These are phyloP conservation scores for Trypanosomatidae sp. DNA, from an alignment of 208 protist species.

Conservation along the genomic window DNA sequence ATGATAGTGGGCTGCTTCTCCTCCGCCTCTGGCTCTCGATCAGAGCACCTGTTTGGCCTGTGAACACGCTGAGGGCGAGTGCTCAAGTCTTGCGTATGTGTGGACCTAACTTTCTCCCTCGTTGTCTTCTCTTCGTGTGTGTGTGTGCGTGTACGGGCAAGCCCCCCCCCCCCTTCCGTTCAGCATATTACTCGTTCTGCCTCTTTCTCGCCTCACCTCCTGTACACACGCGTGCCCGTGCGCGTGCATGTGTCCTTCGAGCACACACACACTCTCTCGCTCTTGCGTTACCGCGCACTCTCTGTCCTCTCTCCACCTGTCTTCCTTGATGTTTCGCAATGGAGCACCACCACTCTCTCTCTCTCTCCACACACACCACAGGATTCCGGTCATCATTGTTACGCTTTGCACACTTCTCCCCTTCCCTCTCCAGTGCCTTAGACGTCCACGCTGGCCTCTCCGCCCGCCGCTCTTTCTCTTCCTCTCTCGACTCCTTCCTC, in stretches of 20 bases:
- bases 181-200: neutral
- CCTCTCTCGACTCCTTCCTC: neutral
- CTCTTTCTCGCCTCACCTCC: neutral
- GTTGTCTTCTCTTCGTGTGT: neutral
- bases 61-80: neutral
- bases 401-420: neutral
- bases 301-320: neutral
- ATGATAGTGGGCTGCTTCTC: neutral
- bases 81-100: neutral
- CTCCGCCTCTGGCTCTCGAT: neutral
- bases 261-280: neutral
- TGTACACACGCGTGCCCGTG: neutral
- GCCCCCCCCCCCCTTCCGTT: neutral
- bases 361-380: neutral
- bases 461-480: neutral
- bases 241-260: neutral
- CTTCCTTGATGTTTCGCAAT: neutral
- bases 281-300: neutral
- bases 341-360: neutral
- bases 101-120: neutral
- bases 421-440: neutral
- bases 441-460: neutral
- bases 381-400: neutral
- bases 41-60: neutral
- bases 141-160: neutral